A percentile compares a stretch with the other conserved stretches of the same genome.
phyloP scores from a whole-genome alignment of 140 eudicot genomes.

The Stevia rebaudiana region DNA sequence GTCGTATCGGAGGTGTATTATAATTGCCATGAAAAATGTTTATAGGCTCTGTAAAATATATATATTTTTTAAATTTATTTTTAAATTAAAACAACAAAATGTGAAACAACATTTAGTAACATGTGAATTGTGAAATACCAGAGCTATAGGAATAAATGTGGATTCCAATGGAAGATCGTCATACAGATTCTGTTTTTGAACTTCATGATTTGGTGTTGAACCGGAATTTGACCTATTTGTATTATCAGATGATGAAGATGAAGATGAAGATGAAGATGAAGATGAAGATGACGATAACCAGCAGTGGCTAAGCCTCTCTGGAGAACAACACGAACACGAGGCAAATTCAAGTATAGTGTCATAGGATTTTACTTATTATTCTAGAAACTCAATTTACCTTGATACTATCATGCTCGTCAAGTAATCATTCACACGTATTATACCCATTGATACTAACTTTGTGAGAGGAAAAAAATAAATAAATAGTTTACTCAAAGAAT shows the following conservation, averaged over 20 bases:
- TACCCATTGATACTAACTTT: no score
- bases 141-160: background rate
- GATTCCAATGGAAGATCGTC: background rate
- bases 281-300: no score
- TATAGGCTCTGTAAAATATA: background rate
- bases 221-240: background rate
- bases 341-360: no score
- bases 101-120: background rate
- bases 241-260: background rate
- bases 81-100: background rate
- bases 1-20: conserved; percentile 16
- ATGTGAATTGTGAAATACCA: background rate
- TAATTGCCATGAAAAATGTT: background rate
- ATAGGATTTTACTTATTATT: no score
- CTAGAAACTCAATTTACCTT: no score
- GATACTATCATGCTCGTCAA: no score
- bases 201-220: background rate
- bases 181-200: background rate
- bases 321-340: background rate
- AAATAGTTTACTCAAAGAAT: no score
- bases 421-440: no score
- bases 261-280: no score
- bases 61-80: no score
- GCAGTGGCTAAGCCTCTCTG: background rate
- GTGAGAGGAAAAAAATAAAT: no score